phyloP scores from a whole-genome alignment of 805 yeast genomes.

The Debaryomyces castellii region DNA sequence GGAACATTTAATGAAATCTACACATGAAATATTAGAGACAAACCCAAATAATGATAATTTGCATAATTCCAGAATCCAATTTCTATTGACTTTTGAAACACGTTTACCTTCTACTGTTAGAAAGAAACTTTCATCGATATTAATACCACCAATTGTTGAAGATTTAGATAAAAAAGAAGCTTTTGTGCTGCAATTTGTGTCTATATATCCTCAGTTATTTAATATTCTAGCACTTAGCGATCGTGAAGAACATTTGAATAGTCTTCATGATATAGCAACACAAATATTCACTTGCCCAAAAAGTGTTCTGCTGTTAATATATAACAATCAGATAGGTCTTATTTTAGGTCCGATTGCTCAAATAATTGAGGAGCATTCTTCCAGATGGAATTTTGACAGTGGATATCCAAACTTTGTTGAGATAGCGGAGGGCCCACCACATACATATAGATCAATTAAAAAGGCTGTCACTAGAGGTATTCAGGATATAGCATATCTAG shows the following conservation, averaged over 20 bases:
- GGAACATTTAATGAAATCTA: constrained; percentile 15
- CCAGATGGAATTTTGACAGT: constrained; percentile 34
- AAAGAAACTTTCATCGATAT: constrained; percentile 43
- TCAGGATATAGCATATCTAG: constrained; percentile 26
- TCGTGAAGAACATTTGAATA: constrained; percentile 47
- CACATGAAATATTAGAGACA: constrained; percentile 12
- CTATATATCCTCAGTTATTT: constrained; percentile 52
- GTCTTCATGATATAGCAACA: constrained; percentile 29
- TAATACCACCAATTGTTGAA: constrained; percentile 58
- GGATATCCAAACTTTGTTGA: constrained; percentile 32
- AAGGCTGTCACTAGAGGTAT: constrained; percentile 31
- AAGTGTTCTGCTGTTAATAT: constrained; percentile 40
- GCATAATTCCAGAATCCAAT: constrained; percentile 54
- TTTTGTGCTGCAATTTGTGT: constrained; percentile 54
- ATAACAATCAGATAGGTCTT: constrained; percentile 37
- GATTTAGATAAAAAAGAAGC: constrained; percentile 45
- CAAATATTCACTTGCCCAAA: constrained; percentile 47
- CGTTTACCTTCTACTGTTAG: constrained; percentile 57
- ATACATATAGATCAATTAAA: constrained; percentile 22
- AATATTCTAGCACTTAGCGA: constrained; percentile 48
- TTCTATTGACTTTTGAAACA: constrained; percentile 55
- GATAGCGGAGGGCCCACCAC: constrained; percentile 13
- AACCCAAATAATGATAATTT: constrained; percentile 16
- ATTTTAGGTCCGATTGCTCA: constrained; percentile 48
- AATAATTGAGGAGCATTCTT: constrained; percentile 41